Conservation (phyloP, 805 yeast species). For the Ogataea thermomethanolica region DNA sequence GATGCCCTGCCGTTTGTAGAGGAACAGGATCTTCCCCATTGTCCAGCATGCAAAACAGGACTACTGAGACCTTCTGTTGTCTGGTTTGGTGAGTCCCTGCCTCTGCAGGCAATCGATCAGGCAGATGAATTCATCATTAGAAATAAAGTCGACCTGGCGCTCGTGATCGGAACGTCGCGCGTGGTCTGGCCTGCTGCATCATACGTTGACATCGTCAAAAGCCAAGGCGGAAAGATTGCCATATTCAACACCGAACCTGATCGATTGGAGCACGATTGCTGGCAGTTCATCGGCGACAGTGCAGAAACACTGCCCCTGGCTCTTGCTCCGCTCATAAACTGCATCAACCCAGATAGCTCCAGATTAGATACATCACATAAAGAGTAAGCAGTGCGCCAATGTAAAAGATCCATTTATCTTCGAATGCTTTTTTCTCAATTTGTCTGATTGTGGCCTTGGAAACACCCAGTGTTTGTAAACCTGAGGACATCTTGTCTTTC, state of each 20-base stretch:
- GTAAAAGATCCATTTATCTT: constrained; percentile 86
- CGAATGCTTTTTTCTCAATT: constrained; percentile 76
- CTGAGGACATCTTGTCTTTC: constrained; percentile 59
- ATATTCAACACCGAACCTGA: constrained; percentile 70
- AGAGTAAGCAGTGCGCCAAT: constrained; percentile 63
- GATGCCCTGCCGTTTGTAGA: constrained; percentile 37
- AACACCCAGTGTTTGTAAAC: constrained; percentile 79
- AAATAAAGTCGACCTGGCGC: constrained; percentile 60
- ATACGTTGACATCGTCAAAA: constrained; percentile 71
- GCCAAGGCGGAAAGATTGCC: constrained; percentile 78
- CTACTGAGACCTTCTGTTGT: constrained; percentile 84
- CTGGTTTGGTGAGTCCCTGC: constrained; percentile 92
- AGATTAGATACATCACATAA: constrained; percentile 61
- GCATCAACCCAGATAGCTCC: constrained; percentile 55
- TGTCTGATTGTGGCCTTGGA: constrained; percentile 77
- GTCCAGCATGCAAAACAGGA: constrained; percentile 70
- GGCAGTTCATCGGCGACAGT: constrained; percentile 83
- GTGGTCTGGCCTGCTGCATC: constrained; percentile 91
- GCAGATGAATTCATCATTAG: constrained; percentile 69
- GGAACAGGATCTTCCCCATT: constrained; percentile 58
- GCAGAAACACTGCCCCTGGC: constrained; percentile 66
- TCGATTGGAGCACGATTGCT: constrained; percentile 38
- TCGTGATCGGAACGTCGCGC: constrained; percentile 85
- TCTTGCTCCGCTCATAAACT: constrained; percentile 44
- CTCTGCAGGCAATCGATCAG: constrained; percentile 54